These are phyloP conservation scores for Mycena galopus DNA, from an alignment of 768 basidiomycete species.

Conservation along the genomic window DNA sequence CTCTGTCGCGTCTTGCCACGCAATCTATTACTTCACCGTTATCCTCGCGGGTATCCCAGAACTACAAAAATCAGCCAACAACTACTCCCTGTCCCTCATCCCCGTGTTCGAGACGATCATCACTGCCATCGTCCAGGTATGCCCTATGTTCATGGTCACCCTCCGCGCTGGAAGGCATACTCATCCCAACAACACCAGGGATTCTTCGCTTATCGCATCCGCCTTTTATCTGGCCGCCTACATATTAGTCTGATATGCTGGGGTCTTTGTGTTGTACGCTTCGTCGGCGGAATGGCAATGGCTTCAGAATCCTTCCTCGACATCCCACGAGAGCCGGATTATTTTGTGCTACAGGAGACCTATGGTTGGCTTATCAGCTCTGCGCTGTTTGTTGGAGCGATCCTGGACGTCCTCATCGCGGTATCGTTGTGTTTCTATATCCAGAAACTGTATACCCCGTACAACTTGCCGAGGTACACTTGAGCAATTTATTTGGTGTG, in stretches of 20 bases:
- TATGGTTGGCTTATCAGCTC: slow-evolving; percentile 49
- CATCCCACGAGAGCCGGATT: slow-evolving; percentile 30
- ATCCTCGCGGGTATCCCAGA: slow-evolving; percentile 41
- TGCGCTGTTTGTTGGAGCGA: slow-evolving; percentile 44
- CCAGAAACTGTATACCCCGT: slow-evolving; percentile 27
- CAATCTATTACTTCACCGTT: slow-evolving; percentile 49
- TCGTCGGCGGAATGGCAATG: slow-evolving; percentile 45
- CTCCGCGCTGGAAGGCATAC: not conserved
- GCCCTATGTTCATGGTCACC: not conserved
- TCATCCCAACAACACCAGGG: slow-evolving; percentile 35
- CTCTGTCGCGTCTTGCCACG: slow-evolving; percentile 33
- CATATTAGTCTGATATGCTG: slow-evolving; percentile 45
- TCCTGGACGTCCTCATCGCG: slow-evolving; percentile 48
- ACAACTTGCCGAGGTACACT: slow-evolving; percentile 38
- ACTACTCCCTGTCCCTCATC: slow-evolving; percentile 37
- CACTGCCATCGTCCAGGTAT: slow-evolving; percentile 27
- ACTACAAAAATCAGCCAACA: slow-evolving; percentile 32
- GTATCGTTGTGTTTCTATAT: slow-evolving; percentile 49
- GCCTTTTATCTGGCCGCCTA: slow-evolving; percentile 42
- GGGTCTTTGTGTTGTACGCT: slow-evolving; percentile 41
- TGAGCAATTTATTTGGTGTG: slow-evolving; percentile 20
- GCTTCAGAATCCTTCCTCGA: slow-evolving; percentile 40
- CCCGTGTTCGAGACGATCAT: slow-evolving; percentile 46
- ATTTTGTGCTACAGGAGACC: slow-evolving; percentile 38
- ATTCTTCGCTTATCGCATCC: slow-evolving; percentile 49